Conservation (phyloP, 1,284 basidiomycete species). For the Cryptococcus sp. region DNA sequence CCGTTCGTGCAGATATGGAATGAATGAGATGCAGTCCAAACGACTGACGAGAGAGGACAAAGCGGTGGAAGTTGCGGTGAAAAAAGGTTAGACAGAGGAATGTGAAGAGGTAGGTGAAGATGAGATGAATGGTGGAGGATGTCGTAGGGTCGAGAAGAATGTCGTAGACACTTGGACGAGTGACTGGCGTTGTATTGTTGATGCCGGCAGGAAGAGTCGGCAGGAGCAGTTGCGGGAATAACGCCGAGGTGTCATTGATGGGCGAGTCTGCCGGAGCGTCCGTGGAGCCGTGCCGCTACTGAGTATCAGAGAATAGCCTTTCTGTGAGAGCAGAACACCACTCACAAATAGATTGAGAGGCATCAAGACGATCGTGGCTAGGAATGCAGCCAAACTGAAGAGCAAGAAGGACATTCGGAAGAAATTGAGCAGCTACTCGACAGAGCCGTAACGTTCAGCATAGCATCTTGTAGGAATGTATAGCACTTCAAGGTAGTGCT, state of each 20-base stretch:
- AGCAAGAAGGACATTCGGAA: conserved; percentile 92
- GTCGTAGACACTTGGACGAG: conserved; percentile 59
- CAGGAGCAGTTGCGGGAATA: neutral
- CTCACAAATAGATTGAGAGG: conserved; percentile 83
- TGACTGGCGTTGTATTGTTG: conserved; percentile 19
- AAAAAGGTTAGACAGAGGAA: conserved; percentile 79
- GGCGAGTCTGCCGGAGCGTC: conserved; percentile 61
- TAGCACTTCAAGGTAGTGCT: neutral
- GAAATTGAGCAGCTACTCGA: conserved; percentile 80
- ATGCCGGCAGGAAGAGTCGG: conserved; percentile 1
- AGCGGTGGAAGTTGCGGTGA: conserved; percentile 83
- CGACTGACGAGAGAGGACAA: conserved; percentile 87
- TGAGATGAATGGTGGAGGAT: conserved; percentile 80
- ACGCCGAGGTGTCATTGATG: conserved; percentile 10
- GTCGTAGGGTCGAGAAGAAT: conserved; percentile 81
- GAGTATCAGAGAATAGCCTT: conserved; percentile 21
- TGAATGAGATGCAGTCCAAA: conserved; percentile 92
- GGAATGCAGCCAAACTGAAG: conserved; percentile 77
- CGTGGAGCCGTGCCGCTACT: conserved; percentile 68
- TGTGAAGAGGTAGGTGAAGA: conserved; percentile 93
- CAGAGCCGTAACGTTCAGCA: neutral
- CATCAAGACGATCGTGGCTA: conserved; percentile 78
- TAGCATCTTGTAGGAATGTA: neutral
- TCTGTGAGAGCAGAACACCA: neutral
- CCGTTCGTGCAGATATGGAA: conserved; percentile 88